Percentiles rank a stretch among this genome's conserved stretches.
phyloP scores from a whole-genome alignment of 2,329 filamentous ascomycete species.

The Penicillium crustosum region DNA sequence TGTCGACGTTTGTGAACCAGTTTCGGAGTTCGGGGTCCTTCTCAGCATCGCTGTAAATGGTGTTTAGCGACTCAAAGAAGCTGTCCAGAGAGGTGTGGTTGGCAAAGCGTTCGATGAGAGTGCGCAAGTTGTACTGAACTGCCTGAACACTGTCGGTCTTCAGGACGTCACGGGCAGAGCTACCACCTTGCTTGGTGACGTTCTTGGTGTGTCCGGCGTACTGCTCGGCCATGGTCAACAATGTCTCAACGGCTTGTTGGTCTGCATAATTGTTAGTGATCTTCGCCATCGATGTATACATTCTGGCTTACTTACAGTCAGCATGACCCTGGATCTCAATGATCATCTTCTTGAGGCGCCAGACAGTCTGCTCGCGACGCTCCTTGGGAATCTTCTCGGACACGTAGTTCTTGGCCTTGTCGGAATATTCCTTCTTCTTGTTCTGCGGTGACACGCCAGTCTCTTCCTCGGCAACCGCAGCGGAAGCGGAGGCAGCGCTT shows the following conservation, averaged over 20 bases:
- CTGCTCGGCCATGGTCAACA: conserved; percentile 78
- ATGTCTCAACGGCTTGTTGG: conserved; percentile 82
- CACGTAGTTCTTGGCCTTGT: conserved; percentile 69
- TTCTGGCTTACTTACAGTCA: conserved; percentile 61
- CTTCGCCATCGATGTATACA: background rate
- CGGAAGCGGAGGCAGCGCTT: conserved; percentile 48
- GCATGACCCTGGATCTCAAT: conserved; percentile 94
- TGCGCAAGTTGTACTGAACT: conserved; percentile 79
- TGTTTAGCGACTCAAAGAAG: conserved; percentile 78
- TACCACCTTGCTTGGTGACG: conserved; percentile 63
- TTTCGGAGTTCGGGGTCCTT: conserved; percentile 78
- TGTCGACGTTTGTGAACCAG: conserved; percentile 82
- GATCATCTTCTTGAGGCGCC: conserved; percentile 95
- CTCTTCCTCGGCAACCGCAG: conserved; percentile 49
- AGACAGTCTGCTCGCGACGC: conserved; percentile 87
- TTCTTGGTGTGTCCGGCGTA: conserved; percentile 74
- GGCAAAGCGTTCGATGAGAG: conserved; percentile 89
- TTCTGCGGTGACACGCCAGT: conserved; percentile 52
- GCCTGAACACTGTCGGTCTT: conserved; percentile 61
- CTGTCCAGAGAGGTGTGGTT: conserved; percentile 90
- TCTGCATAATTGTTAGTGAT: conserved; percentile 48
- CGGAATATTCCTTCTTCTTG: conserved; percentile 38
- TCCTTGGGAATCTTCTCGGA: conserved; percentile 86
- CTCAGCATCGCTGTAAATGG: conserved; percentile 84
- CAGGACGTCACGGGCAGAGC: conserved; percentile 71